A percentile compares a stretch with the other conserved stretches of the same genome.
phyloP scores from a whole-genome alignment of 2,329 filamentous ascomycete genomes.

The Dothistroma septosporum region DNA sequence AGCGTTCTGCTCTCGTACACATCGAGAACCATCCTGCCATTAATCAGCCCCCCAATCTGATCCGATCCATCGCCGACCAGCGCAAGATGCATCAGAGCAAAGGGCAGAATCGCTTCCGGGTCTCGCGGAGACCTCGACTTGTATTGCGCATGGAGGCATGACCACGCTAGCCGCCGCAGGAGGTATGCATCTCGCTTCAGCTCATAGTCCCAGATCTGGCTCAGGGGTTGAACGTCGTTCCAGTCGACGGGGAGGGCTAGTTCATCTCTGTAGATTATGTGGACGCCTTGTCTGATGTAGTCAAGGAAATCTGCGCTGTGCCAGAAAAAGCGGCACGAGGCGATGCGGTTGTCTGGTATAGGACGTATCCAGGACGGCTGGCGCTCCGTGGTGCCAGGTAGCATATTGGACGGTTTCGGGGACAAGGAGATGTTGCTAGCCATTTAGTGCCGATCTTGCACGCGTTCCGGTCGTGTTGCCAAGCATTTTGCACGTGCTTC shows the following conservation, averaged over 20 bases:
- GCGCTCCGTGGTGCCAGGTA: not conserved
- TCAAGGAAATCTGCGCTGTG: not conserved
- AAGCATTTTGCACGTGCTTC: too few species aligned
- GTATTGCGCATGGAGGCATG: not conserved
- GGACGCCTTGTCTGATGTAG: not conserved
- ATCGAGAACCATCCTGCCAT: conserved; percentile 1
- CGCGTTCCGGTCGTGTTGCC: too few species aligned
- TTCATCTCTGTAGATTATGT: not conserved
- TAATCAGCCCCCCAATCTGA: not conserved
- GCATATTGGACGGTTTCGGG: not conserved
- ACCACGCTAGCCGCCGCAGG: not conserved
- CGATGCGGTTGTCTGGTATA: not conserved
- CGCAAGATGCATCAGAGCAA: not conserved
- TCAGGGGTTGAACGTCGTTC: not conserved
- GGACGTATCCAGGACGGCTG: not conserved
- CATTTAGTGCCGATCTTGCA: too few species aligned
- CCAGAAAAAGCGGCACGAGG: not conserved
- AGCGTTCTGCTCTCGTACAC: too few species aligned
- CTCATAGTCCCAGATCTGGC: not conserved
- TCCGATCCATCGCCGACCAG: not conserved
- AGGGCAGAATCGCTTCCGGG: not conserved
- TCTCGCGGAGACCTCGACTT: not conserved
- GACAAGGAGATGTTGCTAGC: not conserved
- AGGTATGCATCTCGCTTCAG: not conserved
- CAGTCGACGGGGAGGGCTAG: not conserved